Conservation (phyloP, 176 grass and related monocot genomes). For the Avena sativa region DNA sequence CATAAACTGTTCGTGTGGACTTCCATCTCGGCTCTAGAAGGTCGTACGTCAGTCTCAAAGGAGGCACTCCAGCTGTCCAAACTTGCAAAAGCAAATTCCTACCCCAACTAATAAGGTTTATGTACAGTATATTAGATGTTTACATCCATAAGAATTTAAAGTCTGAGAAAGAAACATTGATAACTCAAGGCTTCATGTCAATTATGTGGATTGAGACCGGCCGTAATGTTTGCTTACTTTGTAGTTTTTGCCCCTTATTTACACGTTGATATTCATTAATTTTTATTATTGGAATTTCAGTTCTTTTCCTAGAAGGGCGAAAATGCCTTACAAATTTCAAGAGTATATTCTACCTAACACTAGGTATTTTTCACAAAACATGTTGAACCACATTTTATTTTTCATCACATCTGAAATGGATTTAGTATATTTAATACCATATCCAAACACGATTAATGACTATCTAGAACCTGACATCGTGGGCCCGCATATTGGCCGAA, state of each 20-base stretch:
- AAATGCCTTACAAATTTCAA: background rate
- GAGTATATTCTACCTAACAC: background rate
- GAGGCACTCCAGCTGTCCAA: background rate
- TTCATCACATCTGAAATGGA: background rate
- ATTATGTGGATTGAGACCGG: no score
- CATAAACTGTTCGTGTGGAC: background rate
- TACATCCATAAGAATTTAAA: background rate
- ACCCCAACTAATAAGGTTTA: constrained; percentile 40
- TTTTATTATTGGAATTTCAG: background rate
- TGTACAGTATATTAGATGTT: background rate
- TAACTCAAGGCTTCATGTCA: background rate
- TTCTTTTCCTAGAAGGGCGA: background rate
- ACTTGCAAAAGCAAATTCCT: constrained; percentile 52
- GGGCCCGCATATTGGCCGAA: background rate
- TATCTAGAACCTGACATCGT: background rate
- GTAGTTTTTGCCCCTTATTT: background rate
- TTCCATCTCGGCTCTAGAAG: constrained; percentile 26
- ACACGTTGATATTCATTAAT: background rate
- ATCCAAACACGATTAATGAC: background rate
- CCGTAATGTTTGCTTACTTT: background rate
- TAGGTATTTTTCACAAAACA: background rate
- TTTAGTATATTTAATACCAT: background rate
- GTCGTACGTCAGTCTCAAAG: constrained; percentile 9
- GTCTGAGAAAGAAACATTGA: background rate
- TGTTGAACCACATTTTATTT: background rate